Evolutionary conservation across 2,329 filamentous ascomycete species (phyloP), one percentile per base, ranked within the genome.

Genomic region (Thielaviopsis populi): DNA sequence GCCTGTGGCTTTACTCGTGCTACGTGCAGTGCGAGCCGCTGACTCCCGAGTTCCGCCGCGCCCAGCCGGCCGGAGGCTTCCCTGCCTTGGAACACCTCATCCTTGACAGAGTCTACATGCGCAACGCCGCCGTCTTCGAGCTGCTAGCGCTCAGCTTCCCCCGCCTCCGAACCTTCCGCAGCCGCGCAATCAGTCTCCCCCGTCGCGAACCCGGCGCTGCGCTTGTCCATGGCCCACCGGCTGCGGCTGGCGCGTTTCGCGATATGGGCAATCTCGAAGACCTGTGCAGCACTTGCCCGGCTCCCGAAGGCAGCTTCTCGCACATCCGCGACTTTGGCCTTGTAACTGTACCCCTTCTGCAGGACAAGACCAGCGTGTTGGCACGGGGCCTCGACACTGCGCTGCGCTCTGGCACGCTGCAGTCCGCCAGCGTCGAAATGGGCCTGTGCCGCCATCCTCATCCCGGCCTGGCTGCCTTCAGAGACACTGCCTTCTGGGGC

Each of bases 401-500:
- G 4, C 19, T 63, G 15, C 13, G 15, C 19, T 37, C 37, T 2
- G 61, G 61, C 22, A 33, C n/a, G 2, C 50, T 63, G 24, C 22
- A 27, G 4, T 58, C 10, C 3, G 37, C 22, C 13, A 63, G 22
- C 13, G 50, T 63, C 11, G 43, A 48, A 15, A 19, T 50, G 46
- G 15, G 46, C 24, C 10, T 50, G 24, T 50, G 19, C 10, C 46
- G 46, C 19, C 11, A 19, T 19, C 54, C 24, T 1, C n/a, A 48
- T 11, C 3, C 13, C 30, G 56, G 46, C 17, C 19, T 54, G 42
- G 7, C 2, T 8, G 27, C 6, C 15, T 62, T 46, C 15, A 13
- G 15, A 6, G 19, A 19, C 7, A 65, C 63, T n/a, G 37, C 42
- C 8, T 15, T 65, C 8, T 65, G 63, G 63, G 59, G 48, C 3